A percentile compares a stretch with the other conserved stretches of the same genome.
Conservation (phyloP, 1,284 basidiomycete species). For the Phylloboletellus chloephorus region DNA sequence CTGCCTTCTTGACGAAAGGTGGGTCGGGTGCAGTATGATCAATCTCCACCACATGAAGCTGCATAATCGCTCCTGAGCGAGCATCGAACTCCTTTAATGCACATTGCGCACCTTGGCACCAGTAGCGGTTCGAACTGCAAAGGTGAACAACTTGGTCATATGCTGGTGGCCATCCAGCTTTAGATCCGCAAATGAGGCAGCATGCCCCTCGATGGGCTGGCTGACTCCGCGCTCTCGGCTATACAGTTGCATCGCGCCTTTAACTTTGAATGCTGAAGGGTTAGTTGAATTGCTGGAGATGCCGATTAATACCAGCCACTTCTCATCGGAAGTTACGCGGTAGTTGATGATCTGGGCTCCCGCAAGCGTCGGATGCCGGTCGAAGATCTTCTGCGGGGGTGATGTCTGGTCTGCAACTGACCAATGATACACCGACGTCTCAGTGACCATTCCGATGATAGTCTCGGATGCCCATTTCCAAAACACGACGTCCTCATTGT, state of each 20-base stretch:
- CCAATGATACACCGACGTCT: slow-evolving; percentile 94
- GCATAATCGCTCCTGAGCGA: slow-evolving; percentile 15
- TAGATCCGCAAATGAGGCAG: slow-evolving; percentile 92
- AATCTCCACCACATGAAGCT: slow-evolving; percentile 99
- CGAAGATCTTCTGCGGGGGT: slow-evolving; percentile 87
- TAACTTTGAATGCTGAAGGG: slow-evolving; percentile 95
- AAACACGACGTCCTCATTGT: slow-evolving; percentile 93
- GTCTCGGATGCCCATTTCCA: slow-evolving; percentile 98
- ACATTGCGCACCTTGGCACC: slow-evolving; percentile 83
- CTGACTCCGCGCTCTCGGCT: slow-evolving; percentile 90
- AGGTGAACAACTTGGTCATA: slow-evolving; percentile 90
- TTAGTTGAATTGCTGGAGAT: slow-evolving; percentile 93
- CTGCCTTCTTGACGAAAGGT: slow-evolving; percentile 96
- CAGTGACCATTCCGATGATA: slow-evolving; percentile 94
- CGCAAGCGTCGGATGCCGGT: slow-evolving; percentile 91
- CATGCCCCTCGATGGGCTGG: slow-evolving; percentile 98
- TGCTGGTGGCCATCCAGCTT: slow-evolving; percentile 83
- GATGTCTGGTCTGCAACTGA: slow-evolving; percentile 69
- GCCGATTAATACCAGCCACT: slow-evolving; percentile 96
- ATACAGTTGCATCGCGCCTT: slow-evolving; percentile 95
- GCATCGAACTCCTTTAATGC: slow-evolving; percentile 11
- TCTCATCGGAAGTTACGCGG: slow-evolving; percentile 86
- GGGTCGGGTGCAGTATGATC: slow-evolving; percentile 95
- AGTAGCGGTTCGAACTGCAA: slow-evolving; percentile 91
- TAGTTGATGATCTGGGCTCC: slow-evolving; percentile 99